Conservation (phyloP, 2,329 filamentous ascomycete genomes). For the Fusarium lyarnte region DNA sequence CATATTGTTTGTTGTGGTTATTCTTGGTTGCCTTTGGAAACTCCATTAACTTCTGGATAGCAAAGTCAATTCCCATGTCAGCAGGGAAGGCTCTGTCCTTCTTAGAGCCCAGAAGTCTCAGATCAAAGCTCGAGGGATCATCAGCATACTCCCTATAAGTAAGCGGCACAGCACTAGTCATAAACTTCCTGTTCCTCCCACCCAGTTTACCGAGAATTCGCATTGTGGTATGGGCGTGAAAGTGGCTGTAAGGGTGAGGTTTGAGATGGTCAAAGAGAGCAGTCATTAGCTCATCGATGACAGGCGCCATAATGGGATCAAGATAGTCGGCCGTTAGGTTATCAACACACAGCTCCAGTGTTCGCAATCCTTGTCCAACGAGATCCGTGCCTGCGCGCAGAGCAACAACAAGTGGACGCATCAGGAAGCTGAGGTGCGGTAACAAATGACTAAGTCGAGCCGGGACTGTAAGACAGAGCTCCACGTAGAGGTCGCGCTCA, state of each 20-base stretch:
- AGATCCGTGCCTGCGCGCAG: conserved; percentile 90
- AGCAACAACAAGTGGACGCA: conserved; percentile 97
- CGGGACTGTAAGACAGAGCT: conserved; percentile 94
- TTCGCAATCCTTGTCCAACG: conserved; percentile 92
- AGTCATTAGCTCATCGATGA: conserved; percentile 98
- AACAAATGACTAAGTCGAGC: conserved; percentile 93
- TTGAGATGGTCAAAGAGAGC: conserved; percentile 95
- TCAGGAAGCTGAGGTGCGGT: conserved; percentile 94
- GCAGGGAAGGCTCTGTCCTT: conserved; percentile 89
- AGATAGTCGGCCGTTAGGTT: conserved; percentile 98
- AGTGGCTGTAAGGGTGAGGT: conserved; percentile 94
- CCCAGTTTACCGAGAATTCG: conserved; percentile 96
- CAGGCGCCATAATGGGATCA: conserved; percentile 98
- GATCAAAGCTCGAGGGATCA: conserved; percentile 85
- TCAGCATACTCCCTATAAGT: conserved; percentile 87
- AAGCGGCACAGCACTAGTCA: conserved; percentile 88
- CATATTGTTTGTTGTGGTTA: conserved; percentile 68
- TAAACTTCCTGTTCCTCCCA: conserved; percentile 93
- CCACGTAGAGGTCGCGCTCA: conserved; percentile 95
- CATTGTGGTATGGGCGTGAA: conserved; percentile 98
- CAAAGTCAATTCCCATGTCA: conserved; percentile 85
- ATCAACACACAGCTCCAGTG: conserved; percentile 95
- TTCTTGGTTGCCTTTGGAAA: conserved; percentile 70
- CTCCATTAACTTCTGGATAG: conserved; percentile 88
- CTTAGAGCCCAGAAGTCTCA: conserved; percentile 89